Conservation (phyloP, 1,284 basidiomycete species). For the Malassezia restricta region DNA sequence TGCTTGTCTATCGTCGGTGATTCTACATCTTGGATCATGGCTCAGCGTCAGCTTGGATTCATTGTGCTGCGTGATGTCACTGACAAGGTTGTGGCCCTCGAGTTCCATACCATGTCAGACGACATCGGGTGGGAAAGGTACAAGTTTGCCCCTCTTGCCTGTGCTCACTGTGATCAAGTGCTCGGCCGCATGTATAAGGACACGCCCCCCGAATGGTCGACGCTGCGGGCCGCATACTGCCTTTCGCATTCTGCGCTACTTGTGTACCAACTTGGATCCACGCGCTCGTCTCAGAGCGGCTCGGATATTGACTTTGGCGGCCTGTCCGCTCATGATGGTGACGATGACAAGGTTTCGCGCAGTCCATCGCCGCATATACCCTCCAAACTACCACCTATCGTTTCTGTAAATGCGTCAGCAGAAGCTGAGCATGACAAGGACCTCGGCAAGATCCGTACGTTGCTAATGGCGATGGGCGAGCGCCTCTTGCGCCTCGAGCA, state of each 20-base stretch:
- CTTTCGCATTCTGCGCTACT: conserved; percentile 18
- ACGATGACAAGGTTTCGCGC: no score
- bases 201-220: conserved; percentile 22
- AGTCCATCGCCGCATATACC: no score
- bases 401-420: no score
- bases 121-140: conserved; percentile 18
- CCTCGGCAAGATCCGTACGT: conserved; percentile 4
- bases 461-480: conserved; percentile 18
- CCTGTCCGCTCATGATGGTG: no score
- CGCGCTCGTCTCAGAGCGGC: background rate
- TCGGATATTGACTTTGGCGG: no score
- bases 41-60: conserved; percentile 22
- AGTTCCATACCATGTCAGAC: conserved; percentile 13
- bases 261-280: conserved; percentile 7
- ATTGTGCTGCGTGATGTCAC: conserved; percentile 22
- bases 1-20: conserved; percentile 26
- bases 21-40: conserved; percentile 21
- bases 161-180: conserved; percentile 16
- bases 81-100: conserved; percentile 15
- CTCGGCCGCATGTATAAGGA: conserved; percentile 24
- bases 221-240: conserved; percentile 20
- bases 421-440: no score
- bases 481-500: conserved; percentile 15
- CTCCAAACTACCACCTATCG: no score
- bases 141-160: conserved; percentile 20